Evolutionary conservation across 768 basidiomycete species (phyloP).

Genomic region (Termitomyces sp.): DNA sequence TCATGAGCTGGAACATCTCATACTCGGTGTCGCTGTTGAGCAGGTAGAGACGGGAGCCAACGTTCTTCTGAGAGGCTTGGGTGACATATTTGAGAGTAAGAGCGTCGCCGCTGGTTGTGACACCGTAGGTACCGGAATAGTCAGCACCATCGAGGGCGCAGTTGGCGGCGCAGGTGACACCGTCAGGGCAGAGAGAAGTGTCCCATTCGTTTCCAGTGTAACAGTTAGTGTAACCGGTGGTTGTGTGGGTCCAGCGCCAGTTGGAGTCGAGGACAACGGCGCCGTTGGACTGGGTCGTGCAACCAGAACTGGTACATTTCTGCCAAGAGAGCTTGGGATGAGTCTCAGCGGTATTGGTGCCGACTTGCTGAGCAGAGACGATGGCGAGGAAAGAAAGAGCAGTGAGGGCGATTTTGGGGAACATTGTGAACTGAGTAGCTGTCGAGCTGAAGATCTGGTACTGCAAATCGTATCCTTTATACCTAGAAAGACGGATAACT

Average conservation of each 20-base stretch:
- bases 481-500: neutral
- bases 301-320: slow-evolving; percentile 43
- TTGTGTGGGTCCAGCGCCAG: slow-evolving; percentile 51
- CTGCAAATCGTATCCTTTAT: neutral
- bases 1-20: slow-evolving; percentile 13
- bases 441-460: neutral
- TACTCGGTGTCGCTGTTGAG: slow-evolving; percentile 41
- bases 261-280: slow-evolving; percentile 48
- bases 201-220: slow-evolving; percentile 36
- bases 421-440: slow-evolving; percentile 20
- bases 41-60: slow-evolving; percentile 45
- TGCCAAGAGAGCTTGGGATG: slow-evolving; percentile 15
- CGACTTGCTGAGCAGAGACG: slow-evolving; percentile 25
- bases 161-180: neutral
- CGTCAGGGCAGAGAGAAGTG: neutral
- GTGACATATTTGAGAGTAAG: slow-evolving; percentile 47
- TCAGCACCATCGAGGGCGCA: slow-evolving; percentile 1
- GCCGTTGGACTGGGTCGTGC: slow-evolving; percentile 29
- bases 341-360: neutral
- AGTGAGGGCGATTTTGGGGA: slow-evolving; percentile 32
- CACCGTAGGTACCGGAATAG: neutral
- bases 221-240: slow-evolving; percentile 34
- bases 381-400: slow-evolving; percentile 27
- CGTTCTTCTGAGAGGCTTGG: slow-evolving; percentile 26
- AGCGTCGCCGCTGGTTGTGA: slow-evolving; percentile 35